These are phyloP conservation scores for Diospyros kaki DNA, from an alignment of 148 eudicot species.

Conservation along the genomic window DNA sequence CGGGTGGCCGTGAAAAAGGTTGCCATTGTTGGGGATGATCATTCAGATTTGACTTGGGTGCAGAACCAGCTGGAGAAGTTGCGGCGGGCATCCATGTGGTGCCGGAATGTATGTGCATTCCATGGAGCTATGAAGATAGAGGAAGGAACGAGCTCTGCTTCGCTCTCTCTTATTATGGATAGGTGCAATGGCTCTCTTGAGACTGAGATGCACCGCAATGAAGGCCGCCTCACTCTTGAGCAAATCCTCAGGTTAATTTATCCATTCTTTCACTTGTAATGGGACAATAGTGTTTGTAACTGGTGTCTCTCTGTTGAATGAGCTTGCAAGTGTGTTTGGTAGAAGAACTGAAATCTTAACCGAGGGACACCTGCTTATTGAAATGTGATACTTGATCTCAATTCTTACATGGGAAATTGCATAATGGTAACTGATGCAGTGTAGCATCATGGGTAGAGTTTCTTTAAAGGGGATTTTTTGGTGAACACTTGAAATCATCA, in stretches of 20 bases:
- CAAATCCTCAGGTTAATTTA: slow-evolving; percentile 78
- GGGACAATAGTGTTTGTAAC: too few species aligned
- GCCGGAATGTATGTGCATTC: slow-evolving; percentile 80
- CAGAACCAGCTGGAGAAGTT: slow-evolving; percentile 66
- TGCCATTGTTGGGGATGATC: slow-evolving; percentile 41
- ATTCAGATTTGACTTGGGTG: slow-evolving; percentile 70
- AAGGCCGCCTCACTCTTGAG: slow-evolving; percentile 87
- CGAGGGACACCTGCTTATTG: too few species aligned
- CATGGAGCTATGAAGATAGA: slow-evolving; percentile 60
- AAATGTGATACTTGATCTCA: too few species aligned
- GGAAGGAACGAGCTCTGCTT: slow-evolving; percentile 1
- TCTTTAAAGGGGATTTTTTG: too few species aligned
- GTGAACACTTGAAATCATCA: too few species aligned
- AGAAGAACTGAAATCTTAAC: too few species aligned
- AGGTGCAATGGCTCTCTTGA: slow-evolving; percentile 74
- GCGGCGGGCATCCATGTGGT: slow-evolving; percentile 82
- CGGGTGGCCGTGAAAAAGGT: slow-evolving; percentile 84
- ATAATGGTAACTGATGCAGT: too few species aligned
- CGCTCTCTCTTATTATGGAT: slow-evolving; percentile 68
- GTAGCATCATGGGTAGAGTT: too few species aligned
- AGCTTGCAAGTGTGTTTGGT: too few species aligned
- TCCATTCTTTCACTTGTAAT: background rate
- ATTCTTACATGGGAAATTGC: too few species aligned
- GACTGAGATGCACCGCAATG: slow-evolving; percentile 80
- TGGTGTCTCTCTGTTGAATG: too few species aligned